Evolutionary conservation across 192 early-diverging fungal species (phyloP).

Genomic region (Gryganskiella cystojenkinii): DNA sequence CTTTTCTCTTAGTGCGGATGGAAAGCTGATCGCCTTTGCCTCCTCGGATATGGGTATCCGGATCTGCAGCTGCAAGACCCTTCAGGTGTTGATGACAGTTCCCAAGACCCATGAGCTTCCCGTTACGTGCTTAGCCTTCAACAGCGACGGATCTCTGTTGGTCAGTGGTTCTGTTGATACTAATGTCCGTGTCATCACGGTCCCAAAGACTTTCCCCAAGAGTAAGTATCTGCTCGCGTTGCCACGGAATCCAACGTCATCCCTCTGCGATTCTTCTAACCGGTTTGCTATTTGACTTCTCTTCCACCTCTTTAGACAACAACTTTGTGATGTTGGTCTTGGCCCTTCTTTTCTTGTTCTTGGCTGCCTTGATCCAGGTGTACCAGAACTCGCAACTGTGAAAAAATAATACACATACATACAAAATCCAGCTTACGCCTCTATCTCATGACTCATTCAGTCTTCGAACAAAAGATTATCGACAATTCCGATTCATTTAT

Average conservation of each 20-base stretch:
- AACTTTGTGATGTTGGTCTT: slow-evolving; percentile 49
- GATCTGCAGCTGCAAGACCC: slow-evolving; percentile 68
- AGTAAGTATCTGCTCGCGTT: slow-evolving; percentile 23
- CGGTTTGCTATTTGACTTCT: not conserved
- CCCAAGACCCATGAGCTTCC: slow-evolving; percentile 83
- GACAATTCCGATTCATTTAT: too few relatives aligned
- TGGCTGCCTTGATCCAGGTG: slow-evolving; percentile 31
- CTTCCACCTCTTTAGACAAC: slow-evolving; percentile 19
- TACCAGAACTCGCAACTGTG: slow-evolving; percentile 27
- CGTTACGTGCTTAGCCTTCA: slow-evolving; percentile 82
- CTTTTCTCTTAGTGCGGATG: slow-evolving; percentile 66
- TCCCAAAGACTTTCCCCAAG: slow-evolving; percentile 64
- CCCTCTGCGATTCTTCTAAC: too few relatives aligned
- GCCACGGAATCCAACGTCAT: too few relatives aligned
- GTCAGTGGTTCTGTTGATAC: slow-evolving; percentile 88
- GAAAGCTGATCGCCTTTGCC: slow-evolving; percentile 77
- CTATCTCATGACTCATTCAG: too few relatives aligned
- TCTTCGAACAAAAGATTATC: too few relatives aligned
- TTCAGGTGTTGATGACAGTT: slow-evolving; percentile 70
- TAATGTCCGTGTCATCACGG: slow-evolving; percentile 64
- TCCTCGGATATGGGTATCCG: slow-evolving; percentile 77
- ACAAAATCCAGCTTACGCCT: too few relatives aligned
- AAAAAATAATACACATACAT: not conserved
- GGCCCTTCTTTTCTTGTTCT: slow-evolving; percentile 41
- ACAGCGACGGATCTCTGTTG: slow-evolving; percentile 67